These are phyloP conservation scores for Tarenaya hassleriana DNA, from an alignment of 345 rosid species.

Conservation along the genomic window DNA sequence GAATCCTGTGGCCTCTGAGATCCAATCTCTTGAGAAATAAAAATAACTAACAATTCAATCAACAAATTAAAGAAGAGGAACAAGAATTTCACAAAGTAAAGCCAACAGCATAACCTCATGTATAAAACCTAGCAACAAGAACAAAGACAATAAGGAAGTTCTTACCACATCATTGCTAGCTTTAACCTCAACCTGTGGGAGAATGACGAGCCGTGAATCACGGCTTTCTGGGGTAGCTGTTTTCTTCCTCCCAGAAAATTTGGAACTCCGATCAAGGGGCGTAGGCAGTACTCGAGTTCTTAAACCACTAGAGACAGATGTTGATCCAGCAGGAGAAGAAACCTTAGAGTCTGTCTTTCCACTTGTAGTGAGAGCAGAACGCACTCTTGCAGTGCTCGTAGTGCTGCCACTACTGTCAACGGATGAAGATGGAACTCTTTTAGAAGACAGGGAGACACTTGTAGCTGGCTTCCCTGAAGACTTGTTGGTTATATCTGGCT, in stretches of 20 bases:
- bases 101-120: neutral
- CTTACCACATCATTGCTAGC: conserved; percentile 94
- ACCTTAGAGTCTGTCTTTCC: conserved; percentile 50
- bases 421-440: conserved; percentile 51
- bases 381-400: conserved; percentile 30
- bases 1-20: conserved; percentile 90
- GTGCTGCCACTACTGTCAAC: conserved; percentile 56
- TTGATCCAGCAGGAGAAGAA: conserved; percentile 53
- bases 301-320: conserved; percentile 61
- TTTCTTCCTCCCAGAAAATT: conserved; percentile 59
- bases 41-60: conserved; percentile 18
- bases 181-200: conserved; percentile 89
- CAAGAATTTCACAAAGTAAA: conserved; percentile 2
- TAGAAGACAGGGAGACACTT: conserved; percentile 47
- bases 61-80: conserved; percentile 11
- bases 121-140: conserved; percentile 1
- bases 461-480: no score
- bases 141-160: neutral
- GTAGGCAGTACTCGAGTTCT: conserved; percentile 56
- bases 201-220: conserved; percentile 73
- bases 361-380: conserved; percentile 22
- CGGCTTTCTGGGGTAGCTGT: conserved; percentile 57
- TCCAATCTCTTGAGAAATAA: conserved; percentile 72
- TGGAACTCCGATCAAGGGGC: conserved; percentile 60
- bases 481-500: no score